A percentile compares a stretch with the other conserved stretches of the same genome.
Conservation (phyloP, 2,329 filamentous ascomycete species). For the Gliomastix tumulicola region DNA sequence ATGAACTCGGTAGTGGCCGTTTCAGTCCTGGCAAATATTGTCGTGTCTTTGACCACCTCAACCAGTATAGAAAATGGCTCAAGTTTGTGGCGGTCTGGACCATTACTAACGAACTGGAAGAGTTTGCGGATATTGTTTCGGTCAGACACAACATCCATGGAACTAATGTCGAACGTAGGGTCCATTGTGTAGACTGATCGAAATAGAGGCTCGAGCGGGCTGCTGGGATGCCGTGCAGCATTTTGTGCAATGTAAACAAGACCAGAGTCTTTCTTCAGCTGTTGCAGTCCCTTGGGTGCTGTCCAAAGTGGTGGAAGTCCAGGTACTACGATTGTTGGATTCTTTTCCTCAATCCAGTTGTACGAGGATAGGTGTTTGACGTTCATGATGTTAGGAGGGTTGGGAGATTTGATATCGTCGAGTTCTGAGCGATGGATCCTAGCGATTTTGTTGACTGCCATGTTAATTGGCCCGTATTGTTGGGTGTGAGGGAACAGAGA, state of each 20-base stretch:
- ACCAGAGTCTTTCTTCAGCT: conserved; percentile 28
- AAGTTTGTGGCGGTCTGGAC: conserved; percentile 9
- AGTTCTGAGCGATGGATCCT: conserved; percentile 12
- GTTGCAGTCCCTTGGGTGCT: conserved; percentile 12
- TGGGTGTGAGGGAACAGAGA: too few species aligned
- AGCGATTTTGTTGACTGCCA: too few species aligned
- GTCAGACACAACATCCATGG: conserved; percentile 34
- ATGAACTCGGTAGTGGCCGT: conserved; percentile 17
- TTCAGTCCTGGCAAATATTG: conserved; percentile 27
- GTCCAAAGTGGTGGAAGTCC: conserved; percentile 30
- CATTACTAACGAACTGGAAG: conserved; percentile 30
- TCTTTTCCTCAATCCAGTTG: conserved; percentile 35
- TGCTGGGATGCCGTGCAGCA: conserved; percentile 31
- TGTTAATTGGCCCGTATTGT: too few species aligned
- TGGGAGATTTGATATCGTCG: conserved; percentile 6
- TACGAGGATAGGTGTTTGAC: conserved; percentile 37
- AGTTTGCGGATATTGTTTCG: conserved; percentile 42
- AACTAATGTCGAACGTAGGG: conserved; percentile 27
- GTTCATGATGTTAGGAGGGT: conserved; percentile 21
- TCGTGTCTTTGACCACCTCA: conserved; percentile 27
- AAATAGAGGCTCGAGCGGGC: conserved; percentile 38
- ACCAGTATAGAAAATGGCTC: conserved; percentile 32
- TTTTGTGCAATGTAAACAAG: conserved; percentile 36
- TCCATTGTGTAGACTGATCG: conserved; percentile 28
- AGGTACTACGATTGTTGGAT: conserved; percentile 36